Conservation (phyloP, 2,329 filamentous ascomycete species). For the Xylariaceae sp. region DNA sequence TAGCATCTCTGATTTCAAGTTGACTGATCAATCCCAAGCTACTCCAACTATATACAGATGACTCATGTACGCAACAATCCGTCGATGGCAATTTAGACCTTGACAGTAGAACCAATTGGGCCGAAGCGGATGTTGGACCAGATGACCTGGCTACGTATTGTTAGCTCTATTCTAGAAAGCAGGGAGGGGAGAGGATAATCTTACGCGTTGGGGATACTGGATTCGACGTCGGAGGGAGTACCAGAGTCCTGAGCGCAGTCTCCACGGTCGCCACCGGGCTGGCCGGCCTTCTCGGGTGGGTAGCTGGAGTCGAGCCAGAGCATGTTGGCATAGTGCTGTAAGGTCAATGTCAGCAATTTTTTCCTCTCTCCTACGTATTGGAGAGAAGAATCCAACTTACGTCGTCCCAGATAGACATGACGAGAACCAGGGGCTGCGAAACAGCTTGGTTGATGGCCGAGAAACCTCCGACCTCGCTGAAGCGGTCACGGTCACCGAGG, state of each 20-base stretch:
- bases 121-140: conserved; percentile 60
- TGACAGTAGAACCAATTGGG: conserved; percentile 54
- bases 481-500: conserved; percentile 60
- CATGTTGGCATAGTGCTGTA: conserved; percentile 60
- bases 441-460: conserved; percentile 59
- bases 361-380: background rate
- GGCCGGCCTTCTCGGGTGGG: conserved; percentile 44
- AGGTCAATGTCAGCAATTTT: conserved; percentile 17
- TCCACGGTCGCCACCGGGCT: conserved; percentile 56
- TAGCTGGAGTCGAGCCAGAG: conserved; percentile 66
- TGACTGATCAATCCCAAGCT: conserved; percentile 5
- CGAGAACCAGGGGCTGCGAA: conserved; percentile 64
- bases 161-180: conserved; percentile 2
- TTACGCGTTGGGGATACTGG: conserved; percentile 46
- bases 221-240: conserved; percentile 54
- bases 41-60: conserved; percentile 21
- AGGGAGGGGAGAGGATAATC: conserved; percentile 5
- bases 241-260: conserved; percentile 55
- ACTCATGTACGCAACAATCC: background rate
- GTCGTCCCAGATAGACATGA: conserved; percentile 68
- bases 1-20: no score
- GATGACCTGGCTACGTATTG: conserved; percentile 47
- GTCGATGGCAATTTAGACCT: conserved; percentile 31
- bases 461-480: conserved; percentile 60
- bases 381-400: conserved; percentile 32